Evolutionary conservation across 1,284 basidiomycete genomes (phyloP), one percentile per base, ranked within the genome.

Genomic region (Cutaneotrichosporon daszewskae): DNA sequence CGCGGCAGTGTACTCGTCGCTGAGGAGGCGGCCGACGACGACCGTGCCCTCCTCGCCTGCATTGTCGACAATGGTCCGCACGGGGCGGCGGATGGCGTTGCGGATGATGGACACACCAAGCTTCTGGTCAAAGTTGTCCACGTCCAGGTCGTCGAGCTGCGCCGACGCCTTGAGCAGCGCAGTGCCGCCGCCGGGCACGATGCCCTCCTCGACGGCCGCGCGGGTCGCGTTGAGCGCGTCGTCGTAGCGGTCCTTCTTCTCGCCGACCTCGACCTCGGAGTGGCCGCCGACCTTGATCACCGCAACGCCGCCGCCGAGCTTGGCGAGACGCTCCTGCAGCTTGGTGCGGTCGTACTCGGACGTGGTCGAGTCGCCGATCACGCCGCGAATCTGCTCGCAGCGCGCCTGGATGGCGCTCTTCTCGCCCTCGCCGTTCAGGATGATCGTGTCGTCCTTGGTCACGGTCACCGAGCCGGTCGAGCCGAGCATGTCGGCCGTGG

Each of bases 211-310:
- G 39, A 98, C 94, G 38, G 94, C 94, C 32, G 94, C 94, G 45
- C 94, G 86, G 5, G 94, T 97, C 16, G 91, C 91, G 72, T 95
- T 95, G 47, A 97, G 79, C 6, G 94, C 94, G 68, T 98, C 94
- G 64, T 98, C 94, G 71, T 95, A 97, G 40, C 92, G 80, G 72
- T 97, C 94, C 82, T 97, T 97, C 87, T 97, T 97, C 80, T 98
- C 94, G 14, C 92, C 81, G 54, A 97, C 94, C 75, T 97, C 94
- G 47, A 97, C 92, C 73, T 97, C 94, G 51, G 80, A 84, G 37
- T 83, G 77, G 33, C 94, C 94, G 49, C 94, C 94, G 56, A 97
- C 94, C 75, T 89, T 91, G 81, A 97, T 96, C 70, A 97, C 92
- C 23, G 92, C 94, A 41, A 97, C 92, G 76, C 94, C 92, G 46